Base-by-base conservation (phyloP, 2,329 filamentous ascomycete genomes). In the Monosporascus sp. region DNA sequence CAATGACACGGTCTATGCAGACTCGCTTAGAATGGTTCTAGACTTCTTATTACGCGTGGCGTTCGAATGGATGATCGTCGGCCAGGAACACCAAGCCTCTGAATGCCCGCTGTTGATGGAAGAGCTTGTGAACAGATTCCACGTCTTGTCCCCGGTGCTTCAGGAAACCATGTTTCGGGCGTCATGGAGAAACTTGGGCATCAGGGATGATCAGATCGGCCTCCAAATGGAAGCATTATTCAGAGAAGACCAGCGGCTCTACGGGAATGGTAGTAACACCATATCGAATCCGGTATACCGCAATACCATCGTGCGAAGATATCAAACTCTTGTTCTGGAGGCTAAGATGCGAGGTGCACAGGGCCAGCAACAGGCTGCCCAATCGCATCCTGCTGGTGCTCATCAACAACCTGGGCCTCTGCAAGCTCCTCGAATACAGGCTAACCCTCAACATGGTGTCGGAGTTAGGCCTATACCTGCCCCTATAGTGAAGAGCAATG, bases 101-200 rank as follows among this genome's bases (percentile, higher is more conserved):
- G 65, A 67, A 2, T 80, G 76, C 59, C 84, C 84, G 3, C 78
- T 83, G 5, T 67, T 84, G n/a, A 74, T 81, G 36, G 73, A 76
- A 51, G 84, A 87, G 60, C 67, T 88, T 27, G 64, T 74, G 5
- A 63, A 66, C n/a, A 59, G 67, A 14, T 71, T 87, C 37, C 63
- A 66, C 6, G 64, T 86, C 14, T 64, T 63, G 7, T 87, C 84
- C 0, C 63, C 70, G 0, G 71, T 76, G 1, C 67, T 88, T 7
- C 80, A 84, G 59, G 67, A 65, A 1, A 76, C 83, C 27, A 67
- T 83, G 3, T 86, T 85, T 60, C 75, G 73, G 26, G 73, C 77
- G 5, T 72, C 74, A 11, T 64, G 77, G 48, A 75, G 80, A 40
- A 71, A 78, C n/a, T 68, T 80, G 57, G 73, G 72, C 4, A 59